Evolutionary conservation across 2,329 filamentous ascomycete genomes (phyloP).

Genomic region (Penicillium crustosum): DNA sequence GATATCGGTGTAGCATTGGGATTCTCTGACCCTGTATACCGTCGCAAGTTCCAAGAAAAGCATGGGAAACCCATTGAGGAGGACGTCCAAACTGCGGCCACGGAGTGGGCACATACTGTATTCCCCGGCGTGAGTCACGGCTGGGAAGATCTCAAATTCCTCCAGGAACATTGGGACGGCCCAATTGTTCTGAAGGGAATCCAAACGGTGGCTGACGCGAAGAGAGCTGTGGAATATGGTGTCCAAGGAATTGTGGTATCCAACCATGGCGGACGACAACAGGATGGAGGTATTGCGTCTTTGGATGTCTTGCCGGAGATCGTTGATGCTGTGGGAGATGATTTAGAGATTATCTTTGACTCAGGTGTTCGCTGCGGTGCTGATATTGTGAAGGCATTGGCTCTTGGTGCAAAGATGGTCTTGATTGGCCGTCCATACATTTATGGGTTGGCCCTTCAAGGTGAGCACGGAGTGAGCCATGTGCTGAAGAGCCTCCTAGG

Average conservation of each 20-base stretch:
- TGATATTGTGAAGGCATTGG: conserved; percentile 51
- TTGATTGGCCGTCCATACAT: conserved; percentile 54
- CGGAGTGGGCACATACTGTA: conserved; percentile 53
- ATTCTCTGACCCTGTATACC: conserved; percentile 66
- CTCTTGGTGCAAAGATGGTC: conserved; percentile 54
- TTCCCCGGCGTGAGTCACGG: conserved; percentile 55
- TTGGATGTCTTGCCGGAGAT: conserved; percentile 56
- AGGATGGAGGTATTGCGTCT: conserved; percentile 47
- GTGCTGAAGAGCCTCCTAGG: conserved; percentile 40
- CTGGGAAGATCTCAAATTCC: conserved; percentile 60
- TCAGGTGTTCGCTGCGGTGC: conserved; percentile 47
- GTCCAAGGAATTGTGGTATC: conserved; percentile 50
- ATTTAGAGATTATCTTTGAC: conserved; percentile 48
- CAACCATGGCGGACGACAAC: conserved; percentile 53
- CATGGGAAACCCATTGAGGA: conserved; percentile 46
- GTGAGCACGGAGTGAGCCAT: conserved; percentile 54
- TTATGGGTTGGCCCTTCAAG: conserved; percentile 57
- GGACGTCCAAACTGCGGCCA: conserved; percentile 47
- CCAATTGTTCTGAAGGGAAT: conserved; percentile 62
- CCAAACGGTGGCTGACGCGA: conserved; percentile 48
- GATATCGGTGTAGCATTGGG: conserved; percentile 59
- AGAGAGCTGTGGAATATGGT: conserved; percentile 44
- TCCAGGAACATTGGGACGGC: conserved; percentile 61
- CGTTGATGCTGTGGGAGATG: conserved; percentile 43
- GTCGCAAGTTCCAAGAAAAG: conserved; percentile 52